phyloP scores from a whole-genome alignment of 2,329 filamentous ascomycete genomes.

The Paracamarosporium sp. region DNA sequence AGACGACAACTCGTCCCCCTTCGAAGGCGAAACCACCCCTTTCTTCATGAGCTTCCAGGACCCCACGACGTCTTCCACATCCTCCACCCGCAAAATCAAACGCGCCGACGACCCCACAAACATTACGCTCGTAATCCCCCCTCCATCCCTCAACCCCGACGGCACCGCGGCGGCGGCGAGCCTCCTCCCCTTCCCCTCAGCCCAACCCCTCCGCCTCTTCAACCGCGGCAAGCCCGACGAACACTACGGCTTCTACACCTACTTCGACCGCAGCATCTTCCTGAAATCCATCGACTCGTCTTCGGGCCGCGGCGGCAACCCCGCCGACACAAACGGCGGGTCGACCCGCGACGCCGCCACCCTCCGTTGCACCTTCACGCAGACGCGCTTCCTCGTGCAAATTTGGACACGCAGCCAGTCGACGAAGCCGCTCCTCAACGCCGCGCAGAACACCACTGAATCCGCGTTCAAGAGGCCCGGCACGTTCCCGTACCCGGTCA shows the following conservation, averaged over 20 bases:
- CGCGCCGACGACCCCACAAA: conserved; percentile 46
- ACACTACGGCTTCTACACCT: conserved; percentile 93
- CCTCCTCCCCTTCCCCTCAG: conserved; percentile 71
- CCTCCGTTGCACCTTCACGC: conserved; percentile 63
- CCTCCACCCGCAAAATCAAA: conserved; percentile 40
- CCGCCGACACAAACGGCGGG: conserved; percentile 60
- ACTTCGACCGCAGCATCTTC: conserved; percentile 88
- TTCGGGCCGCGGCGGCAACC: conserved; percentile 44
- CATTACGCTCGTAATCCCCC: conserved; percentile 65
- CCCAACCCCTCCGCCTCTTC: conserved; percentile 83
- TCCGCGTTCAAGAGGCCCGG: conserved; percentile 59
- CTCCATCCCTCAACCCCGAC: conserved; percentile 68
- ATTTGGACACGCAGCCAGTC: conserved; percentile 64
- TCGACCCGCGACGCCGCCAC: conserved; percentile 53
- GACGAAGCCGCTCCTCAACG: conserved; percentile 43
- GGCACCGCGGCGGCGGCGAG: conserved; percentile 75
- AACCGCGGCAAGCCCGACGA: conserved; percentile 82
- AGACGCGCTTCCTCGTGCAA: conserved; percentile 67
- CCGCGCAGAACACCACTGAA: conserved; percentile 40
- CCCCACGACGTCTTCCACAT: conserved; percentile 26
- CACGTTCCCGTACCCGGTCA: conserved; percentile 67
- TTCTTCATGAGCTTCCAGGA: conserved; percentile 81
- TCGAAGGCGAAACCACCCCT: conserved; percentile 84
- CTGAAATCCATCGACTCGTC: conserved; percentile 67
- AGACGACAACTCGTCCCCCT: conserved; percentile 72